Evolutionary conservation across 164 flowering plant genomes (phyloP).

Genomic region (Chloranthus sessilifolius): DNA sequence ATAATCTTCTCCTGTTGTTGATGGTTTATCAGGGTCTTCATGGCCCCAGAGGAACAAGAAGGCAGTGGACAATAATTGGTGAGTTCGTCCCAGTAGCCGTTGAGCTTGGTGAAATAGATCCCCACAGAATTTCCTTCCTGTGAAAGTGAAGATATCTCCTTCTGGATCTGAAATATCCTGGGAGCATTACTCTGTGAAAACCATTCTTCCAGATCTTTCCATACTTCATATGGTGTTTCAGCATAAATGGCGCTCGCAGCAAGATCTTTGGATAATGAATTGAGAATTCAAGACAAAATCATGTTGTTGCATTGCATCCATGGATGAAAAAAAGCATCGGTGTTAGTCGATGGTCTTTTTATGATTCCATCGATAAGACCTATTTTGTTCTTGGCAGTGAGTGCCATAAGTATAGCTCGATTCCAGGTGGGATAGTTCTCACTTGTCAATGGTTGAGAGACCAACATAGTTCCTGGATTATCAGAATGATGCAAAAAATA

Average conservation of each 20-base stretch:
- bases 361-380: neutral
- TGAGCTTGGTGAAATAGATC: conserved; percentile 3
- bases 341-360: neutral
- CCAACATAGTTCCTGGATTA: neutral
- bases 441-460: neutral
- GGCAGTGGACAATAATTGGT: neutral
- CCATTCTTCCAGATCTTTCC: neutral
- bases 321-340: neutral
- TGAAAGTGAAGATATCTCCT: neutral
- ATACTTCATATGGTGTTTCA: neutral
- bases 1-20: neutral
- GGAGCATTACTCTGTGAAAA: conserved; percentile 1
- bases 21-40: neutral
- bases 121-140: neutral
- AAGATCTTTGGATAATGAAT: conserved; percentile 1
- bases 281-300: conserved; percentile 2
- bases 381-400: neutral
- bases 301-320: conserved; percentile 1
- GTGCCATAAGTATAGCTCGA: neutral
- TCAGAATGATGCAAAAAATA: neutral
- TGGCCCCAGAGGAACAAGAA: neutral
- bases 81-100: conserved; percentile 1
- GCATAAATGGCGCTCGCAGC: conserved; percentile 1
- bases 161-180: conserved; percentile 2
- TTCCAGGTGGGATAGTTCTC: conserved; percentile 1